Evolutionary conservation across 2,329 filamentous ascomycete species (phyloP), one percentile per base, ranked within the genome.

Genomic region (Colletotrichum tanaceti): DNA sequence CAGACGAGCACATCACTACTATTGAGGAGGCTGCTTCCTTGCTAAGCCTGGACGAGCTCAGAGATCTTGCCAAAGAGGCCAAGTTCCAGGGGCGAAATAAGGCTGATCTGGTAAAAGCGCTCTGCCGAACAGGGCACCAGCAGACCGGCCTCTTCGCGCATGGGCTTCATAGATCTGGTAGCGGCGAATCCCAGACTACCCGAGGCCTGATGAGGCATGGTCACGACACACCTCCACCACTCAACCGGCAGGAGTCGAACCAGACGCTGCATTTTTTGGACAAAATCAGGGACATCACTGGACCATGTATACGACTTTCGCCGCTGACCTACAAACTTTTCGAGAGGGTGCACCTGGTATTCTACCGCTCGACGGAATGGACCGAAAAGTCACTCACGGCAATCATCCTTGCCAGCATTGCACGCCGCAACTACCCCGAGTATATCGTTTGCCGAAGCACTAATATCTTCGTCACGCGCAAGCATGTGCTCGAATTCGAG

Each of bases 331-430:
- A 94, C 71, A 93, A 90, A 74, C 86, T 99, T 0, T 99, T 99
- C 74, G 94, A 98, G 78, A 89, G 96, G 32, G 94, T 98, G 0
- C 96, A 98, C 80, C 82, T 99, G 2, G 94, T 99, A 35, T 99
- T 98, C 78, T 98, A 98, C 78, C 87, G 95, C 67, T 98, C 94
- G 11, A 97, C 93, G 0, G 93, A 97, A 77, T 99, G 96, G 96
- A 97, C 94, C 0, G 95, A 98, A 74, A 98, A 97, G 78, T 98
- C 95, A 1, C 83, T 99, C 16, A 98, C 93, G 1, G 95, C 94
- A 0, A 95, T 98, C 62, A 97, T 99, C 52, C 85, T 99, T 5
- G 93, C 96, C 9, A 94, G 95, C 71, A 97, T 97, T 65, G 93
- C 94, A 2, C 87, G 90, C 50, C 87, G 93, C 43, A 96, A 94